These are phyloP conservation scores for Umbelopsis vinacea DNA, from an alignment of 192 early-diverging fungal species.

Conservation along the genomic window DNA sequence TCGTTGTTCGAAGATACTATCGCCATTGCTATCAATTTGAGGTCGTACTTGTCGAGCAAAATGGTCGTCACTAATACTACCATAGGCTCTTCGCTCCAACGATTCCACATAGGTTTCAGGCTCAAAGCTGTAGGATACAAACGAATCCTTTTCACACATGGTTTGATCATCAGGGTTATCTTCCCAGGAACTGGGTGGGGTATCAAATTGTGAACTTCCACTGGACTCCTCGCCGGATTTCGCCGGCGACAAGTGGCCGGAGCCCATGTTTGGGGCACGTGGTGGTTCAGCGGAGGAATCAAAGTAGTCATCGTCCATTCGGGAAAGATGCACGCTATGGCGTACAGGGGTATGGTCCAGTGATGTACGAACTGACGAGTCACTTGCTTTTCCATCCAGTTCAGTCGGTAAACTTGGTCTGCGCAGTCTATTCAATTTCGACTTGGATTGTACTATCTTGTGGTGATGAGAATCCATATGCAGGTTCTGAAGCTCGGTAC, in stretches of 20 bases:
- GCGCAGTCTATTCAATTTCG: slow-evolving; percentile 22
- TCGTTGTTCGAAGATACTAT: slow-evolving; percentile 10
- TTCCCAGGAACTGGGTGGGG: slow-evolving; percentile 24
- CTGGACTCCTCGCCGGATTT: slow-evolving; percentile 10
- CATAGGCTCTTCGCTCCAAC: slow-evolving; percentile 36
- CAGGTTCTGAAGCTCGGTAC: slow-evolving; percentile 11
- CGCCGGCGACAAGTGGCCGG: not conserved
- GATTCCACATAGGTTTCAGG: slow-evolving; percentile 38
- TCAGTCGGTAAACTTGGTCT: slow-evolving; percentile 41
- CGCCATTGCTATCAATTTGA: slow-evolving; percentile 3
- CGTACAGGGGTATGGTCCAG: slow-evolving; percentile 19
- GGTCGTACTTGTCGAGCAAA: slow-evolving; percentile 10
- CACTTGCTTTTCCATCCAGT: slow-evolving; percentile 30
- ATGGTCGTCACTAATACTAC: not conserved
- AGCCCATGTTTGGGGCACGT: not conserved
- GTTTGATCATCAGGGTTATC: slow-evolving; percentile 11
- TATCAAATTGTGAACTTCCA: slow-evolving; percentile 10
- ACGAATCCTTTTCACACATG: not conserved
- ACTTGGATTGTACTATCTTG: not conserved
- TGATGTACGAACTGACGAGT: slow-evolving; percentile 9
- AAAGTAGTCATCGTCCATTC: slow-evolving; percentile 5
- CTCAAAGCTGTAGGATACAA: slow-evolving; percentile 2
- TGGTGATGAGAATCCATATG: not conserved
- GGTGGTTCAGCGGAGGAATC: not conserved
- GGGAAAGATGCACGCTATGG: slow-evolving; percentile 5